Conservation (phyloP, 495 filamentous ascomycete genomes). For the Aspergillus cavernicola region DNA sequence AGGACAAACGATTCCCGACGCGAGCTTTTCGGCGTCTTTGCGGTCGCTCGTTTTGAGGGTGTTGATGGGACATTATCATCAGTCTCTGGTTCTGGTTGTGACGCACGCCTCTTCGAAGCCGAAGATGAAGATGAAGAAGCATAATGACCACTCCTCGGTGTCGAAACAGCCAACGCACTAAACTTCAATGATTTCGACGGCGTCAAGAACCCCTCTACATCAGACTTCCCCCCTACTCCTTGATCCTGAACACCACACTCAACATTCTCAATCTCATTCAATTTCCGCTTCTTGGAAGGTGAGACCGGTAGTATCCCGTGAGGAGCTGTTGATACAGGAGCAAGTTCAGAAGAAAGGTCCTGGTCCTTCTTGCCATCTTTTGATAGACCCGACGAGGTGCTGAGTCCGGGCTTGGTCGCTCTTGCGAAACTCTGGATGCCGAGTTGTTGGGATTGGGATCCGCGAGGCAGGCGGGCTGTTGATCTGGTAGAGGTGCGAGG, state of each 20-base stretch:
- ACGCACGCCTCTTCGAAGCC: conserved; percentile 20
- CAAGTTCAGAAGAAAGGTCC: not conserved
- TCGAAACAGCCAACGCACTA: conserved; percentile 34
- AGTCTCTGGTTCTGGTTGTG: no score
- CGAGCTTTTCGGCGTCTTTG: not conserved
- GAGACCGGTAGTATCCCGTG: conserved; percentile 28
- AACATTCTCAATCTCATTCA: conserved; percentile 41
- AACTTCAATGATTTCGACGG: conserved; percentile 43
- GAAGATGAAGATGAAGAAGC: conserved; percentile 5
- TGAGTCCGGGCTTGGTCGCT: conserved; percentile 41
- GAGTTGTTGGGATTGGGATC: conserved; percentile 19
- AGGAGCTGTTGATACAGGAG: not conserved
- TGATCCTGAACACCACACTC: conserved; percentile 1
- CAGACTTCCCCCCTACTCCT: not conserved
- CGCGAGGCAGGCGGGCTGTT: conserved; percentile 28
- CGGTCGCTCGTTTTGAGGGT: conserved; percentile 28
- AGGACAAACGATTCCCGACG: not conserved
- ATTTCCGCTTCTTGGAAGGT: conserved; percentile 47
- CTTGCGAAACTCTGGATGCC: conserved; percentile 41
- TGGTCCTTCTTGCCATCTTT: conserved; percentile 13
- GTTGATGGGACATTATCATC: conserved; percentile 14
- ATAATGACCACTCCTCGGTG: conserved; percentile 39
- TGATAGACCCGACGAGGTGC: conserved; percentile 16
- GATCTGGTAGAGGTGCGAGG: conserved; percentile 30
- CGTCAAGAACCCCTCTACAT: conserved; percentile 13